Conservation (phyloP, 2,329 filamentous ascomycete genomes). For the Colletotrichum tabaci region DNA sequence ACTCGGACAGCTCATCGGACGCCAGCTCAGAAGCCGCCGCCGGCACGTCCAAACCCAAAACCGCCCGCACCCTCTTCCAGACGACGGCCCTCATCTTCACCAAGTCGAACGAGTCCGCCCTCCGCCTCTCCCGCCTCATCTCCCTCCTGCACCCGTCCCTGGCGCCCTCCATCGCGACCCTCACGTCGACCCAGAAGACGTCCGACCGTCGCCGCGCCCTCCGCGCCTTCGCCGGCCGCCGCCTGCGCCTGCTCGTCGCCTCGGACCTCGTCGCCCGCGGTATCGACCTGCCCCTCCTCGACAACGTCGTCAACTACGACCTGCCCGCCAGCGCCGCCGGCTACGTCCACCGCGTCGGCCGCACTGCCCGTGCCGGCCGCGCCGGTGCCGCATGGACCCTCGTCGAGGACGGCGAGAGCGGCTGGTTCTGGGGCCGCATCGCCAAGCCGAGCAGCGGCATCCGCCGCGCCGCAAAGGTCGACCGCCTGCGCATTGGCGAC, state of each 20-base stretch:
- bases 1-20: slow-evolving; percentile 43
- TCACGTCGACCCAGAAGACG: slow-evolving; percentile 85
- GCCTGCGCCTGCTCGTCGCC: slow-evolving; percentile 83
- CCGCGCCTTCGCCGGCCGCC: slow-evolving; percentile 73
- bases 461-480: slow-evolving; percentile 60
- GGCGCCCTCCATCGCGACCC: slow-evolving; percentile 72
- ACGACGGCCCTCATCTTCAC: slow-evolving; percentile 84
- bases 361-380: slow-evolving; percentile 87
- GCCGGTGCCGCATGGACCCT: slow-evolving; percentile 88
- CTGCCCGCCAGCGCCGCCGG: slow-evolving; percentile 84
- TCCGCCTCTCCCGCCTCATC: slow-evolving; percentile 88
- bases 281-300: slow-evolving; percentile 84
- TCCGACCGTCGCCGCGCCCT: slow-evolving; percentile 78
- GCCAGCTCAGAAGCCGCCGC: slow-evolving; percentile 39
- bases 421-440: slow-evolving; percentile 94
- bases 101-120: slow-evolving; percentile 88
- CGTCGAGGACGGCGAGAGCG: slow-evolving; percentile 84
- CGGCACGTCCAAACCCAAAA: slow-evolving; percentile 24
- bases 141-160: slow-evolving; percentile 74
- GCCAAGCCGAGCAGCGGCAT: slow-evolving; percentile 68
- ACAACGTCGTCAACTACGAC: slow-evolving; percentile 95
- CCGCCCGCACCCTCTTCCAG: slow-evolving; percentile 46
- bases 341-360: slow-evolving; percentile 93
- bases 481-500: slow-evolving; percentile 60
- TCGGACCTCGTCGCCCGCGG: slow-evolving; percentile 95